Evolutionary conservation across 2,329 filamentous ascomycete genomes (phyloP).

Genomic region (Aspergillus oerlinghausenensis): DNA sequence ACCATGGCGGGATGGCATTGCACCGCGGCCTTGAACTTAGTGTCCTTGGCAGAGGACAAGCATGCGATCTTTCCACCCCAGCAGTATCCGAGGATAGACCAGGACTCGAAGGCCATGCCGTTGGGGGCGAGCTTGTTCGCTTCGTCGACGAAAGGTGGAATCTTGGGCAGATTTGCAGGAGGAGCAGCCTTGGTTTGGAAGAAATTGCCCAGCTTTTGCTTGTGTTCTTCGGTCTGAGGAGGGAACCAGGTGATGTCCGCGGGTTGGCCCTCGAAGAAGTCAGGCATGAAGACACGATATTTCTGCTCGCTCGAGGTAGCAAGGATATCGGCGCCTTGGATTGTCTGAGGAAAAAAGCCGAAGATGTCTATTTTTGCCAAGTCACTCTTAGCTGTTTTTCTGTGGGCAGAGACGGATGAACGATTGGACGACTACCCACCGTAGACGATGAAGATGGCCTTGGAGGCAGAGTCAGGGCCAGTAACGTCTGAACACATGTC

Average conservation of each 20-base stretch:
- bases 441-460: conserved; percentile 55
- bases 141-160: conserved; percentile 53
- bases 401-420: background rate
- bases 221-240: conserved; percentile 57
- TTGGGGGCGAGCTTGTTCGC: conserved; percentile 44
- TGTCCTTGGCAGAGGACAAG: conserved; percentile 47
- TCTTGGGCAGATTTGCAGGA: conserved; percentile 52
- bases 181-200: conserved; percentile 55
- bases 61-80: conserved; percentile 58
- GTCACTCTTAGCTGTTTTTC: background rate
- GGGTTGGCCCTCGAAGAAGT: conserved; percentile 79
- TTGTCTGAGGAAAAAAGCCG: conserved; percentile 59
- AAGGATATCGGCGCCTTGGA: conserved; percentile 61
- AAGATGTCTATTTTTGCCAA: conserved; percentile 51
- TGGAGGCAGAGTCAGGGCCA: conserved; percentile 51
- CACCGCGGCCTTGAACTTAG: conserved; percentile 54
- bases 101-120: conserved; percentile 44
- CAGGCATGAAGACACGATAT: conserved; percentile 85
- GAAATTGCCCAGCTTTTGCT: conserved; percentile 56
- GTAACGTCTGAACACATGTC: conserved; percentile 45
- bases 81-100: conserved; percentile 60
- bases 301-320: conserved; percentile 56
- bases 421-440: conserved; percentile 23
- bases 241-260: conserved; percentile 59
- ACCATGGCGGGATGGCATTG: conserved; percentile 59